Base-by-base conservation (phyloP, 805 yeast genomes). In the Starmerella kuoi region DNA sequence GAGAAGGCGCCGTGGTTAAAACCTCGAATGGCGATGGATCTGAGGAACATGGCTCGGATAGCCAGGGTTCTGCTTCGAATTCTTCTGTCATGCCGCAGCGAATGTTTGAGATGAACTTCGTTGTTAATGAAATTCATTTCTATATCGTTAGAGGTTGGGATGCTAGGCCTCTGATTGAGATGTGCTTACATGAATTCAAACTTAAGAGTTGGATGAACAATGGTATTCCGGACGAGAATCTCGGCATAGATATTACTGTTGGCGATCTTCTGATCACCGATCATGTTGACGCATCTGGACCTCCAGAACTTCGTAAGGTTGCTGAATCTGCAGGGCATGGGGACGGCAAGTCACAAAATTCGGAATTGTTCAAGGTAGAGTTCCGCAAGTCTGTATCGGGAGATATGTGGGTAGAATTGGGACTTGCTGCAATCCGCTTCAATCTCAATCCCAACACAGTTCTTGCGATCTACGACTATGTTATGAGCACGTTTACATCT, bases 401-500 rank as follows among this genome's bases (percentile, higher is more conserved):
- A 6, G 95, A 87, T 54, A 95, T 85, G 58, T 76, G 73, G 49
- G 72, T 87, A 4, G 67, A 72, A 7, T 63, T 91, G 38, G 69
- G 76, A 33, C 69, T 91, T 61, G 85, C 95, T 0, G 84, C 93
- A 12, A 72, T 91, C 41, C 74, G 74, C 47, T 69, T 81, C 28
- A 79, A 82, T 2, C 61, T 87, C 5, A 76, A 93, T 0, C 74
- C 96, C 37, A 80, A 75, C 55, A 80, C 94, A 1, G 61, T 82
- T 14, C 66, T 91, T 47, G 79, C 93, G 1, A 63, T 91, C 12
- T 61, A 88, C 49, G 88, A 86, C 58, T 91, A 79, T 58, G 67
- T 81, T 2, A 64, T 87, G 54, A 81, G 85, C 35, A 91, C 97
- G 0, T 91, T 91, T 58, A 80, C 95, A 5, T 76, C 47, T 11